Evolutionary conservation across 208 protist genomes (phyloP), one percentile per base, ranked within the genome.

Genomic region (Acanthamoeba culbertsoni): DNA sequence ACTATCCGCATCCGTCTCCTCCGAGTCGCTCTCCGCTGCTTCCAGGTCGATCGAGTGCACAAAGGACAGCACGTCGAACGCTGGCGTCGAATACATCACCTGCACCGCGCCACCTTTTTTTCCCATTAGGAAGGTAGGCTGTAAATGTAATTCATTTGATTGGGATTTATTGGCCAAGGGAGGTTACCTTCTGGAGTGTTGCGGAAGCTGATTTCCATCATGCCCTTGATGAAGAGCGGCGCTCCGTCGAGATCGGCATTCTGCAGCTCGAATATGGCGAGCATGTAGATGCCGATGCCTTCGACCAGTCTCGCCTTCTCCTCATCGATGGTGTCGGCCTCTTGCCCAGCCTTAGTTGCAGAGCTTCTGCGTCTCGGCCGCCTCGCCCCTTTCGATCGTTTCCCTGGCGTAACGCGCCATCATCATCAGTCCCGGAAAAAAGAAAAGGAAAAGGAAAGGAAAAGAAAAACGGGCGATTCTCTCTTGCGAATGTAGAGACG

Each of bases 191-290:
- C 73, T 12, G 73, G 42, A 33, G 28, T 84, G 43, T 84, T 84
- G 0, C 73, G 45, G 73, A 84, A 84, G 26, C n/a, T n/a, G 73
- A 84, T 84, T 35, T 84, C 73, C 73, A 84, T 84, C 73, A 84
- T 84, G 43, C 73, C 73, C 28, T 84, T 84, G 28, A 84, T 84
- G 73, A 84, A 84, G 42, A 84, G 73, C 73, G 73, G 73, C 3
- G 73, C 73, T 23, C 73, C 73, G 28, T 84, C 73, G 73, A 84
- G 73, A 33, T 84, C 73, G 2, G 73, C 55, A 28, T 84, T 84
- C 73, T 84, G 73, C 18, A 84, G 45, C 43, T 84, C 73, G 73
- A 84, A 84, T n/a, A 84, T 84, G 45, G 73, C 73, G 14, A 84
- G 43, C 73, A 84, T 84, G 73, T 84, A 84, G 45, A 84, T 84